These are phyloP conservation scores for Tetrapisispora iriomotensis DNA, from an alignment of 805 yeast genomes.

Conservation along the genomic window DNA sequence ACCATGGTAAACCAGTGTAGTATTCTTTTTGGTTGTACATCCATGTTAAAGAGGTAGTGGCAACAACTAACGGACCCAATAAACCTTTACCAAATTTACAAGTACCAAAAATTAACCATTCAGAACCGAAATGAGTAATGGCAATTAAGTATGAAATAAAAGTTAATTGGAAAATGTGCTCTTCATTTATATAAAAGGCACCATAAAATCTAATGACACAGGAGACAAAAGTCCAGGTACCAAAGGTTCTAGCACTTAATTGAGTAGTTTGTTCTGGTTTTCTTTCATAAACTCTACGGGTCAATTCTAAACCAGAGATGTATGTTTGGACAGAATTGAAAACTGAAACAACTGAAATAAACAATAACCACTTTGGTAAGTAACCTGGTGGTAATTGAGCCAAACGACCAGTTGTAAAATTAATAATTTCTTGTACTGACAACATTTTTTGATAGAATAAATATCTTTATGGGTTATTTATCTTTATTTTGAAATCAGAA, in stretches of 20 bases:
- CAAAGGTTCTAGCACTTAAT: slow-evolving; percentile 91
- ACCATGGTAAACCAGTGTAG: slow-evolving; percentile 36
- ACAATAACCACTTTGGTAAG: slow-evolving; percentile 69
- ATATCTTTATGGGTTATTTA: too few relatives aligned
- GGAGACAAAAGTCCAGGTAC: slow-evolving; percentile 92
- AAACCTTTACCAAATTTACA: slow-evolving; percentile 82
- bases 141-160: slow-evolving; percentile 78
- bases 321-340: slow-evolving; percentile 88
- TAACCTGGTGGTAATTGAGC: slow-evolving; percentile 38
- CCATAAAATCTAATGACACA: slow-evolving; percentile 80
- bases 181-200: slow-evolving; percentile 62
- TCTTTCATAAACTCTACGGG: slow-evolving; percentile 68
- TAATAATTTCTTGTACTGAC: slow-evolving; percentile 27
- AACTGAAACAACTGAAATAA: slow-evolving; percentile 80
- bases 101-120: slow-evolving; percentile 71
- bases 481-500: too few relatives aligned
- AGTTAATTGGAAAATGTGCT: slow-evolving; percentile 67
- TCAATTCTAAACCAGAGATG: slow-evolving; percentile 58
- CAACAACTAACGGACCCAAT: slow-evolving; percentile 78
- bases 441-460: too few relatives aligned
- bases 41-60: slow-evolving; percentile 68
- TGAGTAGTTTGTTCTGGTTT: slow-evolving; percentile 51
- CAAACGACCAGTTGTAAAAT: slow-evolving; percentile 20
- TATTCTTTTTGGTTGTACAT: slow-evolving; percentile 62
- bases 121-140: slow-evolving; percentile 68